phyloP scores from a whole-genome alignment of 2,329 filamentous ascomycete genomes.

The Cladophialophora psammophila region DNA sequence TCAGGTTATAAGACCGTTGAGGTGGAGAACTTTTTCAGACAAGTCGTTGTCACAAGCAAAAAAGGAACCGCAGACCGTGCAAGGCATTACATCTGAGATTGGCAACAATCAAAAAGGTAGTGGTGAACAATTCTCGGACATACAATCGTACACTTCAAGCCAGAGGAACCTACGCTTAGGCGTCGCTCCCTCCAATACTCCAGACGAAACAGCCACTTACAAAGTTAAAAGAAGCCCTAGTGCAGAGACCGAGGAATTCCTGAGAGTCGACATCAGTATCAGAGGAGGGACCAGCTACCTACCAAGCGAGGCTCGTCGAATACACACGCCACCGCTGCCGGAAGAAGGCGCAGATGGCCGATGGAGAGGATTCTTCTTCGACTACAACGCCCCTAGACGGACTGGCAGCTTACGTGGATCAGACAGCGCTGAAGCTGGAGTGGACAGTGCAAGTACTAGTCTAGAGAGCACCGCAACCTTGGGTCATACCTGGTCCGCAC shows the following conservation, averaged over 20 bases:
- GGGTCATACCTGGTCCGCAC: not conserved
- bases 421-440: slow-evolving; percentile 3
- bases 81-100: slow-evolving; percentile 22
- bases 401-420: not conserved
- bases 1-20: slow-evolving; percentile 22
- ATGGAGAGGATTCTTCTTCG: slow-evolving; percentile 40
- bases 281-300: slow-evolving; percentile 41
- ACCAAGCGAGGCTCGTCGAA: slow-evolving; percentile 41
- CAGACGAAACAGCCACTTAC: slow-evolving; percentile 40
- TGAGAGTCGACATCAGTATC: slow-evolving; percentile 42
- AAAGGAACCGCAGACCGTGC: slow-evolving; percentile 8
- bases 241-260: slow-evolving; percentile 40
- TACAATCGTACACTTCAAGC: slow-evolving; percentile 38
- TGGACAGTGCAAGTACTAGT: slow-evolving; percentile 3
- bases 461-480: slow-evolving; percentile 9
- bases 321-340: slow-evolving; percentile 40
- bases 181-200: slow-evolving; percentile 37
- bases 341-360: slow-evolving; percentile 33
- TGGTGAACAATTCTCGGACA: slow-evolving; percentile 17
- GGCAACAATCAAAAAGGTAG: slow-evolving; percentile 13
- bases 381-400: slow-evolving; percentile 37
- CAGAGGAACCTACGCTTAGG: slow-evolving; percentile 34
- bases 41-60: slow-evolving; percentile 12
- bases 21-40: slow-evolving; percentile 25
- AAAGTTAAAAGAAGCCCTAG: slow-evolving; percentile 39